Evolutionary conservation across 2,329 filamentous ascomycete genomes (phyloP).

Genomic region (Paecilomyces niveus): DNA sequence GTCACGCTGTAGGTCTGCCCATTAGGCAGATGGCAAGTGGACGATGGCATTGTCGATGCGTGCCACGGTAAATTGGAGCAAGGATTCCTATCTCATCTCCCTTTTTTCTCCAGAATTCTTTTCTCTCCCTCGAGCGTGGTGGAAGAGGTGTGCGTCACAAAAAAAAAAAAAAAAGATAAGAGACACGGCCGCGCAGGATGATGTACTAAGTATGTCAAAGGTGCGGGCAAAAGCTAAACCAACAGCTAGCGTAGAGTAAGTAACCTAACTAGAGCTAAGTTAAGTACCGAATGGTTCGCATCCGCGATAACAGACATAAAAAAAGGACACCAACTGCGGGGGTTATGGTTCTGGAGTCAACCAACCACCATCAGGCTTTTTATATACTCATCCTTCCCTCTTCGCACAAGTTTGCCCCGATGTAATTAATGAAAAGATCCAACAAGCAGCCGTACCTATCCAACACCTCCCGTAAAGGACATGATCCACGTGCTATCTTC

Average conservation of each 20-base stretch:
- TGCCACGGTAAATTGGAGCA: not conserved
- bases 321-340: not conserved
- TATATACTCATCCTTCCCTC: not conserved
- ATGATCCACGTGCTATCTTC: not conserved
- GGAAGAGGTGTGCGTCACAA: not conserved
- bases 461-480: not conserved
- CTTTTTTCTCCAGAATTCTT: not conserved
- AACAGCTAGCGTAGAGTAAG: not conserved
- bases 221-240: not conserved
- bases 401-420: too few species aligned
- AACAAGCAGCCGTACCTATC: not conserved
- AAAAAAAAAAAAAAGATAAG: too few species aligned
- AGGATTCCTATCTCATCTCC: not conserved
- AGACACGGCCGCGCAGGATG: not conserved
- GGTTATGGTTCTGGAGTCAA: not conserved
- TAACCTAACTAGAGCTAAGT: not conserved
- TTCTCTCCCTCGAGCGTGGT: not conserved
- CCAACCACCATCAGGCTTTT: not conserved
- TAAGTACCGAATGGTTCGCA: not conserved
- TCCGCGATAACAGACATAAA: too few species aligned
- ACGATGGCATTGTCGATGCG: slow-evolving; percentile 6
- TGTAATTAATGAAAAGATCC: not conserved
- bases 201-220: not conserved
- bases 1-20: slow-evolving; percentile 75
- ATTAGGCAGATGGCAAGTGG: slow-evolving; percentile 63